Percentiles rank a stretch among this genome's conserved stretches.
These are phyloP conservation scores for Hansenula lynferdii DNA, from an alignment of 1,139 yeast species.

Conservation along the genomic window DNA sequence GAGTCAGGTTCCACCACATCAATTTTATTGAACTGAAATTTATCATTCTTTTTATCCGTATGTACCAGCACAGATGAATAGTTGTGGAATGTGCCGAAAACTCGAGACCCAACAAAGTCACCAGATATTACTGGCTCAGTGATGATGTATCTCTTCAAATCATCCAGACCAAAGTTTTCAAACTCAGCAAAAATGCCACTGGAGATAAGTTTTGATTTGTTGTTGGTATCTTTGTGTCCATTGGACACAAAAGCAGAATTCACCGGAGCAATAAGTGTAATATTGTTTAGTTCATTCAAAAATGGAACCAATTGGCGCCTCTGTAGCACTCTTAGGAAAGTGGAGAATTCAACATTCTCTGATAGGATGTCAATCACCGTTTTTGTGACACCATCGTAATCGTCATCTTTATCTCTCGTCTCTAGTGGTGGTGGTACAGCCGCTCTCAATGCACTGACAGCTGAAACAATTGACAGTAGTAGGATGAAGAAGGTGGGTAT, in stretches of 20 bases:
- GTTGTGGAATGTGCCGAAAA: conserved; percentile 18
- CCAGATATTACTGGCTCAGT: conserved; percentile 22
- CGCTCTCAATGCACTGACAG: too few relatives aligned
- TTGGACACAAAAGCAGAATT: conserved; percentile 64
- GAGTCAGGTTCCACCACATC: conserved; percentile 61
- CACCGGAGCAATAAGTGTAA: conserved; percentile 81
- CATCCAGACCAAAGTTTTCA: conserved; percentile 5
- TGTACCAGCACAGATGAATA: conserved; percentile 18
- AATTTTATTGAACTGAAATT: conserved; percentile 39
- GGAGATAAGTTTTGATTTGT: too few relatives aligned
- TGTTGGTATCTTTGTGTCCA: too few relatives aligned
- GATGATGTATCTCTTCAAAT: conserved; percentile 25
- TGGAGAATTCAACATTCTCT: conserved; percentile 66
- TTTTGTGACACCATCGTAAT: conserved; percentile 6
- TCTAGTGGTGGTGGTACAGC: too few relatives aligned
- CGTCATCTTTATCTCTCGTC: not conserved
- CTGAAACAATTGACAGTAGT: too few relatives aligned
- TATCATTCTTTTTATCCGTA: conserved; percentile 7
- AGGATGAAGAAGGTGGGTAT: too few relatives aligned
- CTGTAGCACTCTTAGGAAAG: conserved; percentile 63
- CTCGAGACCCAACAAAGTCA: conserved; percentile 24
- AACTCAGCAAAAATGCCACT: not conserved
- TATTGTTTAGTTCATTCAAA: conserved; percentile 58
- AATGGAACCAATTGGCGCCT: conserved; percentile 61
- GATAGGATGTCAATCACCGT: conserved; percentile 78